Conservation (phyloP, 352 stramenopile species). For the Globisporangium cylindrosporum region DNA sequence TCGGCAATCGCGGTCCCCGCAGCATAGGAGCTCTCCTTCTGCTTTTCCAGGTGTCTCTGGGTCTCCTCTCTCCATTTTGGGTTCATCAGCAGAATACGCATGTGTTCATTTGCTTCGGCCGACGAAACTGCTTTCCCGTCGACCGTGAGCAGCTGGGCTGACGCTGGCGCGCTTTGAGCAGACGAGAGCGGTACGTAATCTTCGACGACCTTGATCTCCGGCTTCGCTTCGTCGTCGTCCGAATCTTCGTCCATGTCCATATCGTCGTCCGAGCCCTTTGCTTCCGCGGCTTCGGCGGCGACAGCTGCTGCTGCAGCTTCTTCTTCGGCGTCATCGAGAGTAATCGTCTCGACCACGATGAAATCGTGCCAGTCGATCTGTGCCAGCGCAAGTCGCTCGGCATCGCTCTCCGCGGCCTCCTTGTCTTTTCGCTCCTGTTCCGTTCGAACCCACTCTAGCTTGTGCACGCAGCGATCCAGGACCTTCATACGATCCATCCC, state of each 20-base stretch:
- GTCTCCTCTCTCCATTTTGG: conserved; percentile 97
- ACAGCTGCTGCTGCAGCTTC: conserved; percentile 23
- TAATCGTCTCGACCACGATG: conserved; percentile 98
- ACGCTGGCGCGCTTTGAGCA: conserved; percentile 21
- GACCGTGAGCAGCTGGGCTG: conserved; percentile 54
- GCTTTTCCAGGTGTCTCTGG: conserved; percentile 94
- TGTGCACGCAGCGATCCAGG: conserved; percentile 81
- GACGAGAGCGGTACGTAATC: conserved; percentile 80
- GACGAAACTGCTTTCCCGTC: conserved; percentile 89
- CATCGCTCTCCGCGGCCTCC: conserved; percentile 72
- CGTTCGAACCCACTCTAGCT: conserved; percentile 75
- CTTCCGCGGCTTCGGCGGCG: conserved; percentile 22
- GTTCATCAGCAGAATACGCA: conserved; percentile 98
- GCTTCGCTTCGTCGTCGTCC: conserved; percentile 52
- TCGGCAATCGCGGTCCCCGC: conserved; percentile 93
- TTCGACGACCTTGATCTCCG: conserved; percentile 77
- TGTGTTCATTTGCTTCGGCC: conserved; percentile 95
- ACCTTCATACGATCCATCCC: conserved; percentile 84
- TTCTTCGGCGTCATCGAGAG: conserved; percentile 91
- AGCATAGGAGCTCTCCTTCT: conserved; percentile 95
- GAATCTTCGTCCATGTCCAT: conserved; percentile 90
- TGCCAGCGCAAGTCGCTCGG: conserved; percentile 63
- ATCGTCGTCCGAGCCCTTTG: conserved; percentile 73
- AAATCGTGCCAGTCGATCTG: conserved; percentile 99
- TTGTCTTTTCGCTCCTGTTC: conserved; percentile 72